A percentile compares a stretch with the other conserved stretches of the same genome.
Conservation (phyloP, 345 rosid genomes). For the Corchorus olitorius region DNA sequence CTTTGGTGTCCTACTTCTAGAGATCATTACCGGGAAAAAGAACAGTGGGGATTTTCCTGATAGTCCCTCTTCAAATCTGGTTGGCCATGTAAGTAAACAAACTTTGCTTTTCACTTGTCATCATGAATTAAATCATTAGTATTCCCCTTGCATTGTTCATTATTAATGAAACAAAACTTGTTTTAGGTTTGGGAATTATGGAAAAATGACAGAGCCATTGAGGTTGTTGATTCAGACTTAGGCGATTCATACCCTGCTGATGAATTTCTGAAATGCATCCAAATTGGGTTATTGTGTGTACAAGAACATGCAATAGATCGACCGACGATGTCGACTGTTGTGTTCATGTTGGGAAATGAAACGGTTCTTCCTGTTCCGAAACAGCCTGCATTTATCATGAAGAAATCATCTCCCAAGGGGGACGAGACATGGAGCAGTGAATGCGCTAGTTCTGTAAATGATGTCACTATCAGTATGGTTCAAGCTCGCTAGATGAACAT, state of each 20-base stretch:
- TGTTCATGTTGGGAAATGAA: conserved; percentile 47
- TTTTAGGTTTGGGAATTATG: conserved; percentile 60
- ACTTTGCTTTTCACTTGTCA: neutral
- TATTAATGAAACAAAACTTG: neutral
- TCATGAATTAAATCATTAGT: neutral
- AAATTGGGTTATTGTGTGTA: conserved; percentile 62
- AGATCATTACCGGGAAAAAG: conserved; percentile 56
- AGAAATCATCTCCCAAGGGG: conserved; percentile 5
- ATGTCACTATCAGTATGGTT: conserved; percentile 33
- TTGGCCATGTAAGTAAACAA: conserved; percentile 53
- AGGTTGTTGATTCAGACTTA: conserved; percentile 36
- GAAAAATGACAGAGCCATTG: conserved; percentile 35
- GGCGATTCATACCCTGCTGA: conserved; percentile 21
- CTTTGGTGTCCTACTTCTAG: conserved; percentile 63
- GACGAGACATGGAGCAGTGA: conserved; percentile 20
- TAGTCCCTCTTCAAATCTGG: conserved; percentile 31
- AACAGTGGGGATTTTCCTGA: conserved; percentile 34
- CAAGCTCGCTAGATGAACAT: conserved; percentile 34
- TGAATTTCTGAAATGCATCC: conserved; percentile 51
- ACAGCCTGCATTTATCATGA: conserved; percentile 46
- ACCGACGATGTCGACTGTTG: conserved; percentile 52
- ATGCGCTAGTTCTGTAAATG: conserved; percentile 32
- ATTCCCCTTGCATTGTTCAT: neutral
- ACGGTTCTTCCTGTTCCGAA: conserved; percentile 42
- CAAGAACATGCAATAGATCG: conserved; percentile 56